Conservation (phyloP, 306 rosid species). For the Quercus aquifolioides region DNA sequence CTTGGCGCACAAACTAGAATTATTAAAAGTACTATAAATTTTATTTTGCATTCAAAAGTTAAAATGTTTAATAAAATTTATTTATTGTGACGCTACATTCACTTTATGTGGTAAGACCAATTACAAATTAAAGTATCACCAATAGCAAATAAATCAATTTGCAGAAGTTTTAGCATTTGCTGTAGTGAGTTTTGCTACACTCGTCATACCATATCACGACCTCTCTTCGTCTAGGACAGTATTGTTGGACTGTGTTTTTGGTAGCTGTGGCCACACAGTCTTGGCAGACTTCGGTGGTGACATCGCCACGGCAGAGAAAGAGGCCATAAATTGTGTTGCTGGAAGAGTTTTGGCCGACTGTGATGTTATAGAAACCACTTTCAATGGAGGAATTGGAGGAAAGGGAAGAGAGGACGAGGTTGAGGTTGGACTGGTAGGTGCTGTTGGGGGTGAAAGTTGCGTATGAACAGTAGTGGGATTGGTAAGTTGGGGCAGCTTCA, state of each 20-base stretch:
- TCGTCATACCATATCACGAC: constrained; percentile 24
- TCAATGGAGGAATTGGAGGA: background rate
- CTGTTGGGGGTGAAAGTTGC: background rate
- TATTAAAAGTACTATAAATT: too few relatives aligned
- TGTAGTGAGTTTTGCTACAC: background rate
- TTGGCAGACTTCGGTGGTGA: background rate
- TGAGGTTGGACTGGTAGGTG: background rate
- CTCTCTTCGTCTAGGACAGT: constrained; percentile 10
- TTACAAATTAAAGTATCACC: too few relatives aligned
- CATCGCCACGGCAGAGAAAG: constrained; percentile 5
- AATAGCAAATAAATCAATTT: too few relatives aligned
- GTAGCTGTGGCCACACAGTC: constrained; percentile 26
- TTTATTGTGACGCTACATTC: too few relatives aligned
- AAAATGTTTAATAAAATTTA: too few relatives aligned
- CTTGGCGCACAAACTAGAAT: too few relatives aligned
- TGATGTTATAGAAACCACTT: constrained; percentile 2
- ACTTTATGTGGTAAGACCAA: too few relatives aligned
- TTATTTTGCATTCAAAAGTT: too few relatives aligned
- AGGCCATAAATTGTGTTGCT: background rate
- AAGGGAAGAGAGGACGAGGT: background rate
- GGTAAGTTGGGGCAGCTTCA: background rate
- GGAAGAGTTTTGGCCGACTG: background rate
- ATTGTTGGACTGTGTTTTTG: background rate
- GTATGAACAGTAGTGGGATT: background rate
- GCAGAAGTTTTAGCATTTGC: too few relatives aligned